phyloP scores from a whole-genome alignment of 1,284 basidiomycete species.

The Pterulicium gracile region DNA sequence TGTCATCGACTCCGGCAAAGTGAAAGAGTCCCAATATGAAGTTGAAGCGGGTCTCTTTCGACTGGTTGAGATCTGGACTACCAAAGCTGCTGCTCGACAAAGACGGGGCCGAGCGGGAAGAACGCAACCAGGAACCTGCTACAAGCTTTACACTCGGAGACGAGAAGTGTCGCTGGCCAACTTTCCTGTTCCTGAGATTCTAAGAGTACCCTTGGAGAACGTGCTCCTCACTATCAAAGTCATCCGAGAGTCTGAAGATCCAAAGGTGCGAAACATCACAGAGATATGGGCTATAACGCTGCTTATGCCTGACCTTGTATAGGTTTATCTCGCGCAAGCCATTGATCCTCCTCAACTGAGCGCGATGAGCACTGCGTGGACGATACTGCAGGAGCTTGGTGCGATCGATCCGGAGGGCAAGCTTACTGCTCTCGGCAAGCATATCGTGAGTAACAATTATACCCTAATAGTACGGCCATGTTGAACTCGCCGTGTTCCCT shows the following conservation, averaged over 20 bases:
- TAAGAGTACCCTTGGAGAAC: conserved; percentile 81
- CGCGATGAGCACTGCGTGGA: conserved; percentile 75
- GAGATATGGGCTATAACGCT: neutral
- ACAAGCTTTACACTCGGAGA: conserved; percentile 75
- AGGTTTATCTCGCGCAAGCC: conserved; percentile 58
- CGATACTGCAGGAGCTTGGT: conserved; percentile 68
- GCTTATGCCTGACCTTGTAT: conserved; percentile 3
- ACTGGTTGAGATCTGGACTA: conserved; percentile 74
- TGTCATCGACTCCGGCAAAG: conserved; percentile 80
- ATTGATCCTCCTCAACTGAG: conserved; percentile 75
- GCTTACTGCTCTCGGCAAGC: conserved; percentile 76
- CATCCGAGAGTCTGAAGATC: conserved; percentile 39
- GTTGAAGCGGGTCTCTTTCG: conserved; percentile 66
- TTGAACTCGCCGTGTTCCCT: conserved; percentile 9
- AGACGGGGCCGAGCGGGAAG: conserved; percentile 86
- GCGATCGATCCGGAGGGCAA: conserved; percentile 57
- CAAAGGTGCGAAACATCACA: too few relatives aligned
- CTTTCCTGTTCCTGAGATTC: conserved; percentile 82
- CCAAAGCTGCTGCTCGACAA: conserved; percentile 75
- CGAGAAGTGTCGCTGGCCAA: conserved; percentile 63
- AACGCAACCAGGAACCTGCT: conserved; percentile 74
- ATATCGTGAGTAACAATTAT: conserved; percentile 45
- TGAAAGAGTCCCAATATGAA: conserved; percentile 86
- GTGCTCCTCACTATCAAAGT: conserved; percentile 80
- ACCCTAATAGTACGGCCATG: conserved; percentile 4